These are phyloP conservation scores for Acanthochlamys bracteata DNA, from an alignment of 106 monocot genomes.

Conservation along the genomic window DNA sequence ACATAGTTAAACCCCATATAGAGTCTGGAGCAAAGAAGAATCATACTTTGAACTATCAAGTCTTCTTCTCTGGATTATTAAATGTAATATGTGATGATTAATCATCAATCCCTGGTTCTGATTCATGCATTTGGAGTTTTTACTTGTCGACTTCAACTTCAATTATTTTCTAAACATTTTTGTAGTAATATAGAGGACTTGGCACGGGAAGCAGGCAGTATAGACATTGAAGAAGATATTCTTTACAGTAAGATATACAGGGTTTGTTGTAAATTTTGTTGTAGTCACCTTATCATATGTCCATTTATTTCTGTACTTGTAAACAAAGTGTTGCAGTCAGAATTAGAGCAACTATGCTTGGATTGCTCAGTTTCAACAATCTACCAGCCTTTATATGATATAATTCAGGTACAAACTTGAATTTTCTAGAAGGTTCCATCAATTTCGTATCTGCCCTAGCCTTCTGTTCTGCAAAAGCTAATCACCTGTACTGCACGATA, in stretches of 20 bases:
- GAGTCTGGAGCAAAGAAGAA: no score
- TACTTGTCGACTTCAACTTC: no score
- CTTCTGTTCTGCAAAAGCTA: no score
- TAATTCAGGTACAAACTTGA: conserved; percentile 62
- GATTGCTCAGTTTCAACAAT: conserved; percentile 34
- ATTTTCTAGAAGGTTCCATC: no score
- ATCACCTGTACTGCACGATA: no score
- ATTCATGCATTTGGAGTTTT: no score
- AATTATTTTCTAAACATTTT: conserved; percentile 1
- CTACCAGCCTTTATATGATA: conserved; percentile 81
- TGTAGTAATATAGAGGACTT: conserved; percentile 92
- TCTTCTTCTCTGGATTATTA: no score
- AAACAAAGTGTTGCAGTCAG: conserved; percentile 52
- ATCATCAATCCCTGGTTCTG: no score
- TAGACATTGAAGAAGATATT: conserved; percentile 83
- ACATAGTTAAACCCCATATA: no score
- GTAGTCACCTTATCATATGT: background rate
- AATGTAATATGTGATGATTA: no score
- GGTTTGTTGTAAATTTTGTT: background rate
- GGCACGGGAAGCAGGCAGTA: conserved; percentile 85
- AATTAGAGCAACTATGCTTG: conserved; percentile 62
- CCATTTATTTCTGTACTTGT: conserved; percentile 6
- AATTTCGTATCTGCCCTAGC: no score
- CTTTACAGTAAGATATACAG: conserved; percentile 49
- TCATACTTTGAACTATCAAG: no score